Base-by-base conservation (phyloP, 192 early-diverging fungal species). In the Mortierella hygrophila region DNA sequence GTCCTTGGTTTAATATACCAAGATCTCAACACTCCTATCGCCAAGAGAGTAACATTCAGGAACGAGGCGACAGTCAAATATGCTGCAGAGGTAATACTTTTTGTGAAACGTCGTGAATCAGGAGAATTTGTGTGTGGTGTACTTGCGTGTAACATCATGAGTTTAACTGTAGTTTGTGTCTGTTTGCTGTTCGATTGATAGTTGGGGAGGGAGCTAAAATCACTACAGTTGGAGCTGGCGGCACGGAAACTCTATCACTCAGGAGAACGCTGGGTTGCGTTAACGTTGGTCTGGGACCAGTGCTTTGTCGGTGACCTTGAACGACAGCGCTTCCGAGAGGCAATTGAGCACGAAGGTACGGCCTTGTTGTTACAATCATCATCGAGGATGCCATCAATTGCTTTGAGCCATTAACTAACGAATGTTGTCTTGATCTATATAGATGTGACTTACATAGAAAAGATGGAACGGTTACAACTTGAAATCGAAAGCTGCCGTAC, bases 301-400 rank as follows among this genome's bases (percentile, higher is more conserved):
- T 90, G 89, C 46, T 55, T 92, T 35, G 75, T 92, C n/a, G 69
- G 75, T 32, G 75, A 88, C 32, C 57, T 75, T 42, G 91, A 92
- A 35, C 80, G 88, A 55, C 80, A 87, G n/a, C 78, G 70, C 3
- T 92, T 92, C 68, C 87, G 80, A 42, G 69, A 77, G 13, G 49
- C 77, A 3, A 60, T 92, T 26, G 81, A 89, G 37, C 71, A 81
- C 38, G 70, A 86, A 77, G 88, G 89, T 88, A n/a, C n/a, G 78
- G 32, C 26, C 6, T 70, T 21, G 40, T 41, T 23, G 37, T 23
- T 21, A 29, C 15, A n/a, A 10, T n/a, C 16, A 4, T 41, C 16
- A 26, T 26, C 11, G 4, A 26, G 26, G 11, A 32, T 13, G 13
- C 29, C 35, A 35, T 20, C 21, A 35, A 32, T 16, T 49, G n/a